These are phyloP conservation scores for Lichtheimia hyalospora DNA, from an alignment of 371 early-diverging fungal genomes.

Conservation along the genomic window DNA sequence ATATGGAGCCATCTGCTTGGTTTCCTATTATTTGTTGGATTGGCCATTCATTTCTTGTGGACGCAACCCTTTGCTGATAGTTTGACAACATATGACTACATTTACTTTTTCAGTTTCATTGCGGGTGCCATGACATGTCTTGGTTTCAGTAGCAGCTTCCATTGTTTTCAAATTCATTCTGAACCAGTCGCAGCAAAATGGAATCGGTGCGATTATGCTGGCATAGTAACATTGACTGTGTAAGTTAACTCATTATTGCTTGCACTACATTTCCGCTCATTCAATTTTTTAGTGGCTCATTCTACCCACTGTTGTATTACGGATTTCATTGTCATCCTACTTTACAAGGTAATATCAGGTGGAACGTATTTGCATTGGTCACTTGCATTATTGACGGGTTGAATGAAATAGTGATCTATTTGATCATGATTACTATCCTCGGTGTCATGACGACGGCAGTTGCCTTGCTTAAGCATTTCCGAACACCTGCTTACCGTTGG, in stretches of 20 bases:
- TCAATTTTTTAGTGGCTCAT: slow-evolving; percentile 58
- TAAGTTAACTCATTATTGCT: slow-evolving; percentile 25
- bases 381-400: background rate
- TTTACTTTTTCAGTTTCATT: slow-evolving; percentile 60
- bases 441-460: slow-evolving; percentile 41
- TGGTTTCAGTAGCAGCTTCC: slow-evolving; percentile 78
- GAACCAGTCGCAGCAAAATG: slow-evolving; percentile 59
- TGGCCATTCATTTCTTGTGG: slow-evolving; percentile 54
- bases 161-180: slow-evolving; percentile 86
- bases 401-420: background rate
- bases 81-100: slow-evolving; percentile 57
- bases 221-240: slow-evolving; percentile 85
- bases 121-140: slow-evolving; percentile 76
- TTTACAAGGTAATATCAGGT: slow-evolving; percentile 18
- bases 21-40: slow-evolving; percentile 37
- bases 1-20: slow-evolving; percentile 85
- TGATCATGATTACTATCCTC: slow-evolving; percentile 9
- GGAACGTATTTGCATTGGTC: background rate
- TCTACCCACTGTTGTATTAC: slow-evolving; percentile 73
- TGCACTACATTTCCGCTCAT: background rate
- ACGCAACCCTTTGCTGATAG: slow-evolving; percentile 38
- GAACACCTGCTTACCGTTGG: slow-evolving; percentile 75
- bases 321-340: slow-evolving; percentile 44
- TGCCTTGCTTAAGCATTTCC: slow-evolving; percentile 61
- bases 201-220: slow-evolving; percentile 92